A percentile compares a stretch with the other conserved stretches of the same genome.
phyloP scores from a whole-genome alignment of 176 grass and related monocot species.

The Puccinellia tenuiflora region DNA sequence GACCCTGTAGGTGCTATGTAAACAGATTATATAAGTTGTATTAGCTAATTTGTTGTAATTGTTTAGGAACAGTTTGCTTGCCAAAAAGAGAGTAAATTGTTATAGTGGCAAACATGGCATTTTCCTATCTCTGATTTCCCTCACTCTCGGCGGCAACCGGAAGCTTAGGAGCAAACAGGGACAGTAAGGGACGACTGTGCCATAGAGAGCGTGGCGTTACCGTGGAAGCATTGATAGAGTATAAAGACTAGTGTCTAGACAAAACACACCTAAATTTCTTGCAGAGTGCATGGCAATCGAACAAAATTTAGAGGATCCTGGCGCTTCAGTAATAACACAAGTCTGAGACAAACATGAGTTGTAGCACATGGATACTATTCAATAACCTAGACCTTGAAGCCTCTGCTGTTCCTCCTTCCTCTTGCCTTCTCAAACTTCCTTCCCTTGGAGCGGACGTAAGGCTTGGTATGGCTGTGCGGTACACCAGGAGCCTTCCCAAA shows the following conservation, averaged over 20 bases:
- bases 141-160: no score
- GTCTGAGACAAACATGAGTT: not conserved
- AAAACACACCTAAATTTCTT: not conserved
- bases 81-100: no score
- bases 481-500: conserved; percentile 71
- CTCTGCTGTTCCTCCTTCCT: conserved; percentile 75
- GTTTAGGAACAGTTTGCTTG: no score
- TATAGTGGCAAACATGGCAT: no score
- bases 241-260: not conserved
- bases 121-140: no score
- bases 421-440: conserved; percentile 86
- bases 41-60: no score
- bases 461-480: conserved; percentile 74
- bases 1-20: not conserved
- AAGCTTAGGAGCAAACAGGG: no score
- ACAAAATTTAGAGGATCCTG: conserved; percentile 34
- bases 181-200: no score
- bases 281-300: not conserved
- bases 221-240: not conserved
- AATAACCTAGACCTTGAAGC: conserved; percentile 54
- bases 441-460: conserved; percentile 61
- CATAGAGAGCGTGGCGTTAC: no score
- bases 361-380: not conserved
- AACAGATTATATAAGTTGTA: no score
- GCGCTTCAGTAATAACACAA: conserved; percentile 9